Conservation (phyloP, 2,329 filamentous ascomycete genomes). For the Scleromitrula shiraiana region DNA sequence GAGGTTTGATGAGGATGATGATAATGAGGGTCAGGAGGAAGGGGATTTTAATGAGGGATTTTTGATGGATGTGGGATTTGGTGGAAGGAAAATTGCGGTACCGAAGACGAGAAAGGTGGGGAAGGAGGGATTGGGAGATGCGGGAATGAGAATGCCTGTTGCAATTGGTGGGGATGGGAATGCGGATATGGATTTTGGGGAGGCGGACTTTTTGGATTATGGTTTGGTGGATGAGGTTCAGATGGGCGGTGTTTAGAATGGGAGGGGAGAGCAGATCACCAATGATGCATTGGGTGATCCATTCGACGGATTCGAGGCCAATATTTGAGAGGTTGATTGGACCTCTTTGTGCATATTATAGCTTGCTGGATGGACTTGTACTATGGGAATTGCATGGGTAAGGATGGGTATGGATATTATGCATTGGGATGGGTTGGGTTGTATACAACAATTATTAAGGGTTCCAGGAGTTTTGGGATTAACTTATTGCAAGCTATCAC, state of each 20-base stretch:
- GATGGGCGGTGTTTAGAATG: conserved; percentile 24
- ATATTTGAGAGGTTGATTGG: too few species aligned
- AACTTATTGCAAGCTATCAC: too few species aligned
- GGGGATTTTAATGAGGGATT: conserved; percentile 2
- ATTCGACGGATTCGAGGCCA: too few species aligned
- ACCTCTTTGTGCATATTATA: not conserved
- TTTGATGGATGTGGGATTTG: conserved; percentile 16
- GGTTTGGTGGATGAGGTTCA: conserved; percentile 21
- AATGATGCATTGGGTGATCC: too few species aligned
- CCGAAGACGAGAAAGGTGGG: conserved; percentile 15
- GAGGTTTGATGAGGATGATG: conserved; percentile 23
- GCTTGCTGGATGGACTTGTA: not conserved
- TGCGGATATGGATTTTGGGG: conserved; percentile 49
- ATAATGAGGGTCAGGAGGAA: conserved; percentile 12
- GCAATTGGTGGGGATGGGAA: conserved; percentile 43
- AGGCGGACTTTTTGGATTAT: conserved; percentile 57
- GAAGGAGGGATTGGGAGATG: conserved; percentile 18
- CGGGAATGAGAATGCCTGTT: conserved; percentile 16
- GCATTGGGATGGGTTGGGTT: too few species aligned
- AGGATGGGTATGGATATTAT: not conserved
- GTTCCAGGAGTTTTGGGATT: too few species aligned
- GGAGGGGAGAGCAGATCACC: too few species aligned
- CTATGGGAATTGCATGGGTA: not conserved
- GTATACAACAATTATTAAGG: too few species aligned
- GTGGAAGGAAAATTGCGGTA: conserved; percentile 21